Base-by-base conservation (phyloP, 371 early-diverging fungal species). In the Choanephora cucurbitarum region DNA sequence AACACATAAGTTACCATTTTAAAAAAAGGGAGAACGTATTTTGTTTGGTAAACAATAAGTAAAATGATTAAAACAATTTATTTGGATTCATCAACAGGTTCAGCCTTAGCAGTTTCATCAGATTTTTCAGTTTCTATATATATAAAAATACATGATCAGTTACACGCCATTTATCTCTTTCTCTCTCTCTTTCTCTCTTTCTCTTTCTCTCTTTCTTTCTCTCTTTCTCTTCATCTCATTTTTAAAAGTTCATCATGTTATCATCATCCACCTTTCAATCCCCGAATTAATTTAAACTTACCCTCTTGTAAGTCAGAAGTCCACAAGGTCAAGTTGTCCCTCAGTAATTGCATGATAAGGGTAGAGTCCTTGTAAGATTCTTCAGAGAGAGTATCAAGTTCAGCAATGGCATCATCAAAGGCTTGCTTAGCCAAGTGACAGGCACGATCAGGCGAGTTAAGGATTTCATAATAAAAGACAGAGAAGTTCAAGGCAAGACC, bases 331-430 rank as follows among this genome's bases (percentile, higher is more conserved):
- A 99, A 81, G 83, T 99, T 99, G 80, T 99, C 99, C 69, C 99
- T 87, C 66, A 99, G 85, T 57, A 99, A 87, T 84, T 99, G 99
- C 99, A 99, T 99, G 81, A 99, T 99, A 58, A 99, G 87, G 31
- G 99, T 99, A 52, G 95, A 95, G 83, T 99, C 99, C 89, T 99
- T 99, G 95, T 99, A 99, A 60, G 94, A 93, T 72, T 99, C 99
- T 78, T 99, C 99, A 67, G 90, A 90, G 47, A 99, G 85, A 58
- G 91, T 92, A 83, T 99, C 99, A 61, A 99, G 85, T 78, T 98
- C 99, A 53, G 99, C 96, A 81, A 99, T 99, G 67, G 99, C 99
- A 61, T 98, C 98, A 78, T 99, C 99, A 75, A 99, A 99, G 9
- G 99, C 99, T 74, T 92, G 91, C 85, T 97, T 98, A 75, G 99